These are phyloP conservation scores for Musa beccarii DNA, from an alignment of 176 grass and related monocot genomes.

Conservation along the genomic window DNA sequence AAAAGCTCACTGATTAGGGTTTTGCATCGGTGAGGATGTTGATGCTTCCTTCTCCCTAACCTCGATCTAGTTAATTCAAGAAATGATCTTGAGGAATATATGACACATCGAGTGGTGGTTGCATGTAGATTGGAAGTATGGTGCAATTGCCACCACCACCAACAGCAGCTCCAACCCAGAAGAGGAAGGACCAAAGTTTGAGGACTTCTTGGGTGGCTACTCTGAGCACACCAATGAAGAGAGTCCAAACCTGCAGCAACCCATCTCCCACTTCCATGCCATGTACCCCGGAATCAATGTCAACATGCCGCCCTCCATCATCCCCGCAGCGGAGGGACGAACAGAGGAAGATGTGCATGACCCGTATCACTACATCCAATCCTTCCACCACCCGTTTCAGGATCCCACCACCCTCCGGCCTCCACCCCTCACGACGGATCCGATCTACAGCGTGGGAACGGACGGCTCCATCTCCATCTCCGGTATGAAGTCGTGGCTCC, in stretches of 20 bases:
- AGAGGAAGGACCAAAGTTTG: constrained; percentile 49
- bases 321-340: not conserved
- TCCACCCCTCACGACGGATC: not conserved
- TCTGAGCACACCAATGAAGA: constrained; percentile 23
- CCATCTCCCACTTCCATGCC: constrained; percentile 14
- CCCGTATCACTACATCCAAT: constrained; percentile 4
- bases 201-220: constrained; percentile 59
- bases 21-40: too few relatives aligned
- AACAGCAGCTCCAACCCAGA: not conserved
- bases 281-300: constrained; percentile 56
- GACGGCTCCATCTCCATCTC: constrained; percentile 71
- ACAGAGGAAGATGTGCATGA: not conserved
- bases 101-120: not conserved
- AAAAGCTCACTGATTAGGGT: too few relatives aligned
- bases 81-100: not conserved
- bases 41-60: too few relatives aligned
- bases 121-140: constrained; percentile 53
- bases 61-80: too few relatives aligned
- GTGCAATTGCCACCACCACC: constrained; percentile 1
- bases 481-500: constrained; percentile 87
- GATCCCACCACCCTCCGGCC: not conserved
- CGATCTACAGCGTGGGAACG: constrained; percentile 29
- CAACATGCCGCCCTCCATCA: constrained; percentile 40
- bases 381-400: constrained; percentile 10
- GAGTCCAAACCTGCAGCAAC: constrained; percentile 15